These are phyloP conservation scores for Nidularia sp. DNA, from an alignment of 768 basidiomycete genomes.

Conservation along the genomic window DNA sequence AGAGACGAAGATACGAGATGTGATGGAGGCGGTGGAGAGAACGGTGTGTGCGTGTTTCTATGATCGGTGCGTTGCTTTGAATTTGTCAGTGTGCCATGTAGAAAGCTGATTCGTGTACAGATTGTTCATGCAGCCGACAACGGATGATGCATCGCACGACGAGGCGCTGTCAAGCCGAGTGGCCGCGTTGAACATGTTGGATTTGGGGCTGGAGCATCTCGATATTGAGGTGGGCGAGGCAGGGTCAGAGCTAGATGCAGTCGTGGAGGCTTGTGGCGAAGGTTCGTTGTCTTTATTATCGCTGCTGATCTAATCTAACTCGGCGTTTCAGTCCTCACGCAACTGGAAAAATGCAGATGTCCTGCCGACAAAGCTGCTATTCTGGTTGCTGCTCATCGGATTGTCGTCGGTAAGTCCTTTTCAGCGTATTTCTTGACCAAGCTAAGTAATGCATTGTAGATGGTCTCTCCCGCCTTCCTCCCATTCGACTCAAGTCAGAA, in stretches of 20 bases:
- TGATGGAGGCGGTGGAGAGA: conserved; percentile 73
- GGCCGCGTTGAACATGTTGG: conserved; percentile 88
- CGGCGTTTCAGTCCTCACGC: conserved; percentile 22
- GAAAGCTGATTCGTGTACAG: conserved; percentile 28
- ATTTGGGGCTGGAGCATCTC: conserved; percentile 83
- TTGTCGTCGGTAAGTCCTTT: conserved; percentile 68
- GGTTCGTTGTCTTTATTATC: conserved; percentile 33
- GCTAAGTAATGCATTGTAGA: conserved; percentile 37
- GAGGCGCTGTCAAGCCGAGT: conserved; percentile 86
- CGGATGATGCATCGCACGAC: conserved; percentile 82
- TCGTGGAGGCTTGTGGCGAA: conserved; percentile 74
- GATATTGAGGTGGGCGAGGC: conserved; percentile 73
- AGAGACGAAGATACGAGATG: conserved; percentile 47
- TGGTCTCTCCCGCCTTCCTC: conserved; percentile 70
- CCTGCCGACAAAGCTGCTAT: conserved; percentile 79
- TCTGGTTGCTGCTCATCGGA: conserved; percentile 80
- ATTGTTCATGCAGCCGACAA: conserved; percentile 65
- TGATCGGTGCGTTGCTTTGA: conserved; percentile 55
- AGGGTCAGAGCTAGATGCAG: conserved; percentile 47
- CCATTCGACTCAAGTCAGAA: conserved; percentile 70
- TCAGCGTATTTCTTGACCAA: neutral
- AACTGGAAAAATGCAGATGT: conserved; percentile 37
- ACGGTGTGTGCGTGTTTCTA: conserved; percentile 74
- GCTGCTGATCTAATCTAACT: neutral
- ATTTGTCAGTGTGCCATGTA: neutral